Base-by-base conservation (phyloP, 2,329 filamentous ascomycete genomes). In the Alternaria burnsii region DNA sequence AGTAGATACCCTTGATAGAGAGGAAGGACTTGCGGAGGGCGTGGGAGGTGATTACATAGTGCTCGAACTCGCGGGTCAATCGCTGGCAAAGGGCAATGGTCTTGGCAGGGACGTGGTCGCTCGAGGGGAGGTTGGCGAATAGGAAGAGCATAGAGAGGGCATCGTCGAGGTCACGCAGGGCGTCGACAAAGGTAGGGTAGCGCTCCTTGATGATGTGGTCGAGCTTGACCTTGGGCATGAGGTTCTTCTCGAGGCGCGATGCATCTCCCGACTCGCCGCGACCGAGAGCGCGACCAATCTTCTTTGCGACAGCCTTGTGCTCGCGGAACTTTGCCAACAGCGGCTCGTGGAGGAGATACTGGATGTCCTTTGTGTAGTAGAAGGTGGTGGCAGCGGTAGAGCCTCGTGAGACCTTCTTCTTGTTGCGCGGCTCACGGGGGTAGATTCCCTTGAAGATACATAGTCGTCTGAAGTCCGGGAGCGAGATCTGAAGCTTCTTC, bases 401-500 rank as follows among this genome's bases (percentile, higher is more conserved):
- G 61, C 92, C 93, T 81, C 96, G 97, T 77, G 91, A 92, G 42
- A 92, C 95, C 87, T 97, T 97, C 85, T 97, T 97, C 85, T 93
- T 94, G 84, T 91, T 97, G 76, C 95, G 89, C 66, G 95, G 95
- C 84, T 99, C 95, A 75, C 95, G 91, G 68, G 95, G 95, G 82
- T 97, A 99, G 79, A 99, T 98, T 85, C 87, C 95, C 85, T 98
- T 98, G 90, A 97, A 99, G 80, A 99, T 99, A 84, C 95, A 99
- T 78, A 99, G 87, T 83, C 97, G 91, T 82, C 95, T 90, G 83
- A 99, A 99, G 82, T 99, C 95, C 70, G 94, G 93, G 58, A 99
- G 88, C 75, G 92, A 97, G 81, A 99, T 91, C 82, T 99, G 95
- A 65, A 99, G 89, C 84, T 98, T 99, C 81, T 94, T 93, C 73